Evolutionary conservation across 305 asterid species (phyloP).

Genomic region (Rubia tinctorum): DNA sequence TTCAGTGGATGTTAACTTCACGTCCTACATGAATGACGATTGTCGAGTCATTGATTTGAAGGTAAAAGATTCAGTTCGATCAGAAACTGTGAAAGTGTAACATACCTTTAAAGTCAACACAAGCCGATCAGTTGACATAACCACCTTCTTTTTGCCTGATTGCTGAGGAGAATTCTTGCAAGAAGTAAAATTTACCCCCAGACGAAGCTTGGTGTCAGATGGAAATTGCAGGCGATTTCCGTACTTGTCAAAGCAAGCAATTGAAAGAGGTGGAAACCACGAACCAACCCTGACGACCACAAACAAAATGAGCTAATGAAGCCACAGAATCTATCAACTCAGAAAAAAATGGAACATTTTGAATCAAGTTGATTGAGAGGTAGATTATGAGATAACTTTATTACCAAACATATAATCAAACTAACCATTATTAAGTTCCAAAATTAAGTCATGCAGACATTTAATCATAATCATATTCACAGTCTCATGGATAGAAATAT

Average conservation of each 20-base stretch:
- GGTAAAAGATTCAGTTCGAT: neutral
- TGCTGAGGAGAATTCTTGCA: no score
- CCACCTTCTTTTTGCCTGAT: neutral
- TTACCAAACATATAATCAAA: neutral
- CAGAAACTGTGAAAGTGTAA: neutral
- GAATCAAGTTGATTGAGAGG: no score
- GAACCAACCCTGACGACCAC: conserved; percentile 40
- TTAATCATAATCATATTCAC: neutral
- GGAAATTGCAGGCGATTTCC: neutral
- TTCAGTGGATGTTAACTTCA: neutral
- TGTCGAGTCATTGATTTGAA: neutral
- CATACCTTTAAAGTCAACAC: neutral
- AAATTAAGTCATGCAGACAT: neutral
- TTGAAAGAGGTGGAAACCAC: conserved; percentile 10
- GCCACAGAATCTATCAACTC: no score
- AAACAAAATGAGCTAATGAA: neutral
- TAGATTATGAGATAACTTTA: neutral
- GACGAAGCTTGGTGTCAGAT: neutral
- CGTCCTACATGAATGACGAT: neutral
- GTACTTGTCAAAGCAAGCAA: neutral
- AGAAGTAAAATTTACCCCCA: neutral
- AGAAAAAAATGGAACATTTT: no score
- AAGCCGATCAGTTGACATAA: neutral
- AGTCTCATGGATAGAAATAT: neutral
- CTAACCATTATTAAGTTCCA: neutral